Evolutionary conservation across 345 rosid genomes (phyloP), one percentile per base, ranked within the genome.

Genomic region (Sonneratia caseolaris): DNA sequence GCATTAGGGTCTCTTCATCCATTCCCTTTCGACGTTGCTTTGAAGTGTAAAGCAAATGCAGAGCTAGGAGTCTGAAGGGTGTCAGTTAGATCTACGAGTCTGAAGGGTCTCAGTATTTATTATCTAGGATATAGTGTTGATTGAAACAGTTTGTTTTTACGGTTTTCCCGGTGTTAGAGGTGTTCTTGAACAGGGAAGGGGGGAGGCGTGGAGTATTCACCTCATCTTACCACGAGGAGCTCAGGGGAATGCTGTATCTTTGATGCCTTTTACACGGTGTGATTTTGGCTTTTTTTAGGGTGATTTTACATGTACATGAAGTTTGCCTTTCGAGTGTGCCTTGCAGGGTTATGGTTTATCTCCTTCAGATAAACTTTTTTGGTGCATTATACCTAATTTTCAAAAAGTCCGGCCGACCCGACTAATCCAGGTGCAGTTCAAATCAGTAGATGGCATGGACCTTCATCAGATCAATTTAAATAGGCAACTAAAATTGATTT

Each of bases 1-100:
- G 66, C 32, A 62, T 36, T 24, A 27, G 38, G 66, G 32, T 62
- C 66, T 62, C 38, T 13, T 35, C 38, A 32, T 62, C 16, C 27
- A 14, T 35, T 62, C 38, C 66, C 66, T 27, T 21, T 61, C 32
- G 18, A 62, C 27, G 37, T 35, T 35, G 37, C 66, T 62, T 62
- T 27, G 38, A 62, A 62, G 66, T 62, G 66, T 62, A 62, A 62
- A 62, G 18, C 27, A 35, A 35, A 62, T 62, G 66, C 38, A 35
- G 19, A 11, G 38, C 66, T 13, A 22, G 45, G 38, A 62, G 38
- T 36, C 66, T 35, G 37, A 13, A 35, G 66, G 66, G 37, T 62
- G 45, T 42, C 45, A 42, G 32, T 27, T 27, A 1, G 32, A 27
- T 27, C 32, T 27, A 27, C 3, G 36, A 59, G 64, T 35, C 64